Conservation (phyloP, 2,329 filamentous ascomycete genomes). For the Passalora sequoiae region DNA sequence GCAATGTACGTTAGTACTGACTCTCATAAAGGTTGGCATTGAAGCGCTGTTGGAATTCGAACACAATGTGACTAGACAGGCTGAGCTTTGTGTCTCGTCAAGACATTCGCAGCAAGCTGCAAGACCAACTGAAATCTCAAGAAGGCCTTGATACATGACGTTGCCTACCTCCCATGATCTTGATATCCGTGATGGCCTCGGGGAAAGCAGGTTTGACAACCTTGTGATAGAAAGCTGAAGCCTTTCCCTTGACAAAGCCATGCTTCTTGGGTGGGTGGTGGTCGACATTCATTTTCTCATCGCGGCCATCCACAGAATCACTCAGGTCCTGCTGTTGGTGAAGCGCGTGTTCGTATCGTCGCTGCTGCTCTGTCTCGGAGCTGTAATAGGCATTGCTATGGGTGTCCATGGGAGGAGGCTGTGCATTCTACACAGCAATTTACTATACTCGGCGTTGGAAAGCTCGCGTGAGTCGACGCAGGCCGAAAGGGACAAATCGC, state of each 20-base stretch:
- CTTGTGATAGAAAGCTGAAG: constrained; percentile 22
- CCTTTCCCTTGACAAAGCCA: constrained; percentile 16
- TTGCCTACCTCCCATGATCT: constrained; percentile 28
- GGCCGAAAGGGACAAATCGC: too few species aligned
- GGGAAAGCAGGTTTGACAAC: constrained; percentile 25
- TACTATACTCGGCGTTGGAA: too few species aligned
- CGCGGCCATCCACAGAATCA: constrained; percentile 11
- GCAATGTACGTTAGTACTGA: too few species aligned
- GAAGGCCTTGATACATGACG: too few species aligned
- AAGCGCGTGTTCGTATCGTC: constrained; percentile 15
- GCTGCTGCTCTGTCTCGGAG: constrained; percentile 15
- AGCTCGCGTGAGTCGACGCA: too few species aligned
- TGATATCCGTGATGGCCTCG: constrained; percentile 28
- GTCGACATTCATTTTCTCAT: constrained; percentile 13
- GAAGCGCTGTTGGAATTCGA: too few species aligned
- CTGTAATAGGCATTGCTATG: neutral
- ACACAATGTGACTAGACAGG: too few species aligned
- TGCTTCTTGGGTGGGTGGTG: constrained; percentile 12
- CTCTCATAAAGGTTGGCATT: too few species aligned
- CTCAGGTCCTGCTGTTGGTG: constrained; percentile 11
- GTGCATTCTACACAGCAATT: neutral
- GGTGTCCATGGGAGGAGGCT: neutral
- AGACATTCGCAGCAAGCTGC: too few species aligned
- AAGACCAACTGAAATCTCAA: too few species aligned
- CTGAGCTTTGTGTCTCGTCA: too few species aligned